phyloP scores from a whole-genome alignment of 2,329 filamentous ascomycete genomes.

The Dactylonectria macrodidyma region DNA sequence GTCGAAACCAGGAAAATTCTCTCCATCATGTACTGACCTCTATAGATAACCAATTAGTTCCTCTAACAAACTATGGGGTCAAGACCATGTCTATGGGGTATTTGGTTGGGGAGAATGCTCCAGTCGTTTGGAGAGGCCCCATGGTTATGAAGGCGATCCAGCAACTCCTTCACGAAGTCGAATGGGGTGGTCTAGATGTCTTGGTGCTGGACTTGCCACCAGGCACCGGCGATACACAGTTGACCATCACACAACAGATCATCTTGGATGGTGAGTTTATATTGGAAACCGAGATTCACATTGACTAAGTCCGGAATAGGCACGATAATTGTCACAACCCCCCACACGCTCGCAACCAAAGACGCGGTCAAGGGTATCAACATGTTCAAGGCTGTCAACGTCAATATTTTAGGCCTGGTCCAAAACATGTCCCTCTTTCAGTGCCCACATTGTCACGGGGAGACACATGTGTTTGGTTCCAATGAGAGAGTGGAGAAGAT shows the following conservation, averaged over 20 bases:
- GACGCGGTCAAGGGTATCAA: slow-evolving; percentile 93
- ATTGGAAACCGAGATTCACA: background rate
- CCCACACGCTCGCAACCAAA: slow-evolving; percentile 91
- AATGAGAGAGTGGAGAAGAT: slow-evolving; percentile 75
- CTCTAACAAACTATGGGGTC: slow-evolving; percentile 93
- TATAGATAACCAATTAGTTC: slow-evolving; percentile 84
- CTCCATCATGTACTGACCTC: slow-evolving; percentile 21
- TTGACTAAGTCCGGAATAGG: slow-evolving; percentile 59
- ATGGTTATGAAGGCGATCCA: slow-evolving; percentile 99
- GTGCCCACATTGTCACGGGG: slow-evolving; percentile 83
- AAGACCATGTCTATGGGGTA: slow-evolving; percentile 99
- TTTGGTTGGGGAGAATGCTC: slow-evolving; percentile 82
- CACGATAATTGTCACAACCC: slow-evolving; percentile 90
- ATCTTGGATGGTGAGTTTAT: slow-evolving; percentile 79
- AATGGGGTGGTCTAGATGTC: slow-evolving; percentile 91
- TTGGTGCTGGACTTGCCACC: slow-evolving; percentile 93
- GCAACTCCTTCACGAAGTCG: slow-evolving; percentile 94
- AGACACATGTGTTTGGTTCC: slow-evolving; percentile 82
- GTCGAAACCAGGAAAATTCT: slow-evolving; percentile 46
- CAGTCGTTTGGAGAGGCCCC: slow-evolving; percentile 93
- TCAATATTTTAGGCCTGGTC: slow-evolving; percentile 88
- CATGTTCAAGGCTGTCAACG: slow-evolving; percentile 89
- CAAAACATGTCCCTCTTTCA: slow-evolving; percentile 92
- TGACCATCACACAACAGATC: slow-evolving; percentile 97
- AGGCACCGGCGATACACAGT: slow-evolving; percentile 94